Percentiles rank a stretch among this genome's conserved stretches.
Evolutionary conservation across 345 rosid genomes (phyloP).

Genomic region (Murraya koenigii): DNA sequence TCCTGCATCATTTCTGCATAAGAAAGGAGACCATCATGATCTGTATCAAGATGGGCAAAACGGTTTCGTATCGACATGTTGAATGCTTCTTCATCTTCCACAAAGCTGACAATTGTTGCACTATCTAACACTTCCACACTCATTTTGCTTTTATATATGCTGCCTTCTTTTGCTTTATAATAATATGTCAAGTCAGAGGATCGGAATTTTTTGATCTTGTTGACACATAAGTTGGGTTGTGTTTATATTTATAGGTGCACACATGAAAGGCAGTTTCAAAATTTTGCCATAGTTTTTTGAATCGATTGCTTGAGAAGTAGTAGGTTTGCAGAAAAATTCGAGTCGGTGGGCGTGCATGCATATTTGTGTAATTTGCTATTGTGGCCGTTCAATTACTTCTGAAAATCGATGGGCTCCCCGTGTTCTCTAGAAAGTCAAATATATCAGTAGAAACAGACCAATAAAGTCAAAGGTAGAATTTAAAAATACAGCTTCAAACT

Average conservation of each 20-base stretch:
- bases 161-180: neutral
- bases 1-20: slow-evolving; percentile 45
- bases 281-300: neutral
- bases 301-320: too few relatives aligned
- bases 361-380: neutral
- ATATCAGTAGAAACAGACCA: neutral
- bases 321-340: neutral
- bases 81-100: slow-evolving; percentile 50
- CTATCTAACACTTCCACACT: slow-evolving; percentile 42
- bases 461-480: neutral
- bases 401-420: neutral
- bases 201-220: neutral
- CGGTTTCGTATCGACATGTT: slow-evolving; percentile 12
- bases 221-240: neutral
- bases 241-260: slow-evolving; percentile 2
- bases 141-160: slow-evolving; percentile 19
- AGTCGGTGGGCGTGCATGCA: neutral
- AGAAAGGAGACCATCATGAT: slow-evolving; percentile 40
- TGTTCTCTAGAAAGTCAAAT: neutral
- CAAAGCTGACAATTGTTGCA: slow-evolving; percentile 35
- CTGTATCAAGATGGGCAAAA: slow-evolving; percentile 29
- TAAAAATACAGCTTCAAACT: too few relatives aligned
- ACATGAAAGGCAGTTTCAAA: neutral
- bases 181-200: too few relatives aligned
- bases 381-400: neutral